phyloP scores from a whole-genome alignment of 2,329 filamentous ascomycete genomes.

The Drechslera avenae region DNA sequence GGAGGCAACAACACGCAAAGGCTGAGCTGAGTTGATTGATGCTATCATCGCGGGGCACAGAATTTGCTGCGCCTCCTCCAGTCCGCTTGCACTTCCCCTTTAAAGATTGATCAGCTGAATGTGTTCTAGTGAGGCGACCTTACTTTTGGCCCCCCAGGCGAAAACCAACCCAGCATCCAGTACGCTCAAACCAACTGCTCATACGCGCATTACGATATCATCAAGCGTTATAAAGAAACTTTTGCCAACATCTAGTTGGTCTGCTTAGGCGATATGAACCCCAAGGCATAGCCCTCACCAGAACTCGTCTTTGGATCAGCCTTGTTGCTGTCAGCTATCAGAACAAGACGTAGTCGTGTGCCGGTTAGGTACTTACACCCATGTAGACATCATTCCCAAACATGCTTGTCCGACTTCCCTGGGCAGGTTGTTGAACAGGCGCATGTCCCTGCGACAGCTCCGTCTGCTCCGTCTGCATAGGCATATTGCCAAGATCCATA shows the following conservation, averaged over 20 bases:
- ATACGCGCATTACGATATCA: conserved; percentile 1
- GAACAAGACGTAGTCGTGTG: conserved; percentile 1
- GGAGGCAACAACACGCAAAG: not conserved
- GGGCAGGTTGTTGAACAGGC: conserved; percentile 17
- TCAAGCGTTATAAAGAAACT: not conserved
- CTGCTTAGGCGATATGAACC: conserved; percentile 37
- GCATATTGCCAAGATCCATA: conserved; percentile 48
- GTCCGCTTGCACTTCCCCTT: conserved; percentile 10
- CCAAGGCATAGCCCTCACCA: conserved; percentile 35
- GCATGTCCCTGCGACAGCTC: conserved; percentile 21
- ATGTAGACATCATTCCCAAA: conserved; percentile 48
- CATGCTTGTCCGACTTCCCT: conserved; percentile 33
- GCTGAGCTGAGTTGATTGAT: conserved; percentile 13
- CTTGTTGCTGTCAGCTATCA: conserved; percentile 24
- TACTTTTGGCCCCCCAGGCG: conserved; percentile 1
- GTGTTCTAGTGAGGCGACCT: conserved; percentile 1
- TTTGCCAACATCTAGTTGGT: not conserved
- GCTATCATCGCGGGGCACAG: conserved; percentile 13
- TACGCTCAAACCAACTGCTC: not conserved
- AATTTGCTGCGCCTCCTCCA: conserved; percentile 19
- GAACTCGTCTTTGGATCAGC: conserved; percentile 33
- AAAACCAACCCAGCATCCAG: not conserved
- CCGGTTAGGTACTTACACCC: conserved; percentile 40
- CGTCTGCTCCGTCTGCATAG: conserved; percentile 37
- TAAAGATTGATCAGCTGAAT: conserved; percentile 6